These are phyloP conservation scores for Kalmusia sp. DNA, from an alignment of 2,329 filamentous ascomycete genomes.

Conservation along the genomic window DNA sequence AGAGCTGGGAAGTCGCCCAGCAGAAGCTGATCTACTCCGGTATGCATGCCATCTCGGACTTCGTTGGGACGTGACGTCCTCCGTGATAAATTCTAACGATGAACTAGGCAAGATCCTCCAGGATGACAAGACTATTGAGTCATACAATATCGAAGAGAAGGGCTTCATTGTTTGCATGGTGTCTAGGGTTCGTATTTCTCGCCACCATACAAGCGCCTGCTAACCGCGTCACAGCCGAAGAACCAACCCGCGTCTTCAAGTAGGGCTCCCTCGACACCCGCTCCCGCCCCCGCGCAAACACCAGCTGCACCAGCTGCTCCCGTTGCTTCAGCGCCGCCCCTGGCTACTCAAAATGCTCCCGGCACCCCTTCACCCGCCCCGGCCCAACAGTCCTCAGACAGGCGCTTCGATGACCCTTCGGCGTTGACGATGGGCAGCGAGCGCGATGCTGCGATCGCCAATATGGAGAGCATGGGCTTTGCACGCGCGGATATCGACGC, in stretches of 20 bases:
- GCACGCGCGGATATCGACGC: conserved; percentile 85
- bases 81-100: conserved; percentile 31
- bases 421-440: conserved; percentile 87
- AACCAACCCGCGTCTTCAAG: conserved; percentile 58
- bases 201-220: conserved; percentile 13
- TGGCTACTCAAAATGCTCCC: conserved; percentile 57
- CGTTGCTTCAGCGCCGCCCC: conserved; percentile 41
- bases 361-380: conserved; percentile 59
- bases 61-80: conserved; percentile 17
- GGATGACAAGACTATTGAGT: conserved; percentile 95
- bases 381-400: conserved; percentile 50
- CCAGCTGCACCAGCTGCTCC: conserved; percentile 61
- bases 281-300: conserved; percentile 55
- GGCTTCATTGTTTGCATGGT: conserved; percentile 99
- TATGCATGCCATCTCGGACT: conserved; percentile 53
- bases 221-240: conserved; percentile 69
- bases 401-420: conserved; percentile 72
- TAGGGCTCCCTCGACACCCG: conserved; percentile 65
- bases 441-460: conserved; percentile 80
- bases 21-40: conserved; percentile 99
- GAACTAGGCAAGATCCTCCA: conserved; percentile 91
- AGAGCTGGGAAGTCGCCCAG: conserved; percentile 88
- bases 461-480: conserved; percentile 99
- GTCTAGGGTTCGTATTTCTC: conserved; percentile 74
- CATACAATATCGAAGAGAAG: conserved; percentile 99